Conservation (phyloP, 108 stramenopile genomes). For the Schizochytrium sp. region DNA sequence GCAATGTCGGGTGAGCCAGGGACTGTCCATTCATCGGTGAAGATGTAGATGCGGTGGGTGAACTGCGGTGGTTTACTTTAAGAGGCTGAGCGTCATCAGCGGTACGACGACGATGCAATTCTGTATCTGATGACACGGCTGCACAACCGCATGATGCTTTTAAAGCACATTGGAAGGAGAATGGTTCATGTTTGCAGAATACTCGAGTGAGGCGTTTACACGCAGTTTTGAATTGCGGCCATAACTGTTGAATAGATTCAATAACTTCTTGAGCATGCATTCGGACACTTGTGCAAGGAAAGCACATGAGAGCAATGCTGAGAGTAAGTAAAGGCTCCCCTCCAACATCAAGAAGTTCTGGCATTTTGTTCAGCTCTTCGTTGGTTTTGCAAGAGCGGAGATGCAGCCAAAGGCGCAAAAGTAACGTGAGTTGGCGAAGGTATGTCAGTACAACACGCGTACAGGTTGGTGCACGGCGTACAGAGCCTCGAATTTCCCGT, state of each 20-base stretch:
- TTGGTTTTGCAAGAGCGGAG: not conserved
- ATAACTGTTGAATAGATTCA: not conserved
- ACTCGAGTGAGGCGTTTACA: not conserved
- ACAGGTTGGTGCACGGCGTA: not conserved
- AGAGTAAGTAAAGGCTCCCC: not conserved
- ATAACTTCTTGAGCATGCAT: not conserved
- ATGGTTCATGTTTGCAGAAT: not conserved
- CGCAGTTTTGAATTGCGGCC: not conserved
- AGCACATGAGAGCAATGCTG: not conserved
- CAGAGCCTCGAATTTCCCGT: not conserved
- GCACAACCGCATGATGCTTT: not conserved
- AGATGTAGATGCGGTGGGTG: too few species aligned
- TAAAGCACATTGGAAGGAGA: not conserved
- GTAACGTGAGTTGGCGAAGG: not conserved
- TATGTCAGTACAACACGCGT: conserved; percentile 19
- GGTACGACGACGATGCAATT: not conserved
- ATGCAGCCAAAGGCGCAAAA: conserved; percentile 55
- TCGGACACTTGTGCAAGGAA: conserved; percentile 49
- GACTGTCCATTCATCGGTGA: not conserved
- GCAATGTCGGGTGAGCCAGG: not conserved
- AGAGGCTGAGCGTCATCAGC: not conserved
- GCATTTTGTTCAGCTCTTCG: not conserved
- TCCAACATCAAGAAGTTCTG: not conserved
- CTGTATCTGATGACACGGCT: not conserved
- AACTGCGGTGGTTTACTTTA: not conserved